These are phyloP conservation scores for Glaciozyma martinii DNA, from an alignment of 768 basidiomycete species.

Conservation along the genomic window DNA sequence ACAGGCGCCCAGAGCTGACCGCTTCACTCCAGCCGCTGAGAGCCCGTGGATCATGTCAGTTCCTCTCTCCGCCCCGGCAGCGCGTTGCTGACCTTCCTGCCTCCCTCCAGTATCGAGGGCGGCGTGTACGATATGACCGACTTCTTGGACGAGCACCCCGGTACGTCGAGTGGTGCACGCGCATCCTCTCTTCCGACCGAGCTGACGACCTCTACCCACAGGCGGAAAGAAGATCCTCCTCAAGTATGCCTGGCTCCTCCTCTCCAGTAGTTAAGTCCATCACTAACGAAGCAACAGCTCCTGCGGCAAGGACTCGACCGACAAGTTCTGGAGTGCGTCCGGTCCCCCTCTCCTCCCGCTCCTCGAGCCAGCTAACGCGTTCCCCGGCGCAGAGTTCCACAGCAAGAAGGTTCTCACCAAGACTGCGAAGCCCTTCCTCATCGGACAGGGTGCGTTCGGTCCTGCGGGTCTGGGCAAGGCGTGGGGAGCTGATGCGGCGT, in stretches of 20 bases:
- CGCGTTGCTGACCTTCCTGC: no score
- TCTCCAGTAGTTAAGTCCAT: not conserved
- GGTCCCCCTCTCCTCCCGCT: not conserved
- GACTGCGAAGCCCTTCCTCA: slow-evolving; percentile 20
- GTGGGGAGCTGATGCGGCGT: no score
- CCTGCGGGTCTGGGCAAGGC: no score
- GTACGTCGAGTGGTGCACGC: not conserved
- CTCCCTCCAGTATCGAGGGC: slow-evolving; percentile 5
- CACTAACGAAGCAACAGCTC: not conserved
- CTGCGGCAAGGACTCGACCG: slow-evolving; percentile 25
- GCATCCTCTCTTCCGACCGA: no score
- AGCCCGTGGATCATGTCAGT: no score
- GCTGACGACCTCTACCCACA: not conserved
- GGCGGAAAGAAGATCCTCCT: slow-evolving; percentile 27
- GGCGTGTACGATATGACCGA: slow-evolving; percentile 24
- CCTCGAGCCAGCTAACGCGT: not conserved
- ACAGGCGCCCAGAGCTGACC: no score
- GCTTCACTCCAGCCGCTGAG: no score
- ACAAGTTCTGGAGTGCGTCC: slow-evolving; percentile 28
- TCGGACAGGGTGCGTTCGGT: slow-evolving; percentile 10
- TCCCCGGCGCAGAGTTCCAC: slow-evolving; percentile 25
- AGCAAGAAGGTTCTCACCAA: slow-evolving; percentile 24
- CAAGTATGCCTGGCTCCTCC: not conserved
- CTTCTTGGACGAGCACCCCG: slow-evolving; percentile 10
- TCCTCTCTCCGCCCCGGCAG: no score